Evolutionary conservation across 257 asterid species (phyloP).

Genomic region (Nicotiana noctiflora): DNA sequence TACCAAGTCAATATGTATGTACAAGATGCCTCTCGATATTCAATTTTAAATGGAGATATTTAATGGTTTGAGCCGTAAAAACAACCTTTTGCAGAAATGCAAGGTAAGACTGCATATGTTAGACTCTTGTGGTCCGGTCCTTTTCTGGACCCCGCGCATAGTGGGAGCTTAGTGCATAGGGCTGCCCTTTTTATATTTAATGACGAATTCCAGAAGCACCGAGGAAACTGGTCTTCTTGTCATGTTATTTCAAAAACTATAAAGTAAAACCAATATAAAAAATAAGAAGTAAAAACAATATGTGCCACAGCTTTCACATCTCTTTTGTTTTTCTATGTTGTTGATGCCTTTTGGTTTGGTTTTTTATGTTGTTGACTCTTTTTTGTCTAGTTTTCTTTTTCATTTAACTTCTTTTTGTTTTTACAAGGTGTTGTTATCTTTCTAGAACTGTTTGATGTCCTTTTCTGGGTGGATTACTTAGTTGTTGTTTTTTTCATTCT

Average conservation of each 20-base stretch:
- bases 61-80: not conserved
- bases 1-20: not conserved
- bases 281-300: not conserved
- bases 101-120: too few relatives aligned
- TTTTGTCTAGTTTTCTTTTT: not conserved
- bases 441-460: not conserved
- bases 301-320: not conserved
- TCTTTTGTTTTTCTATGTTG: slow-evolving; percentile 3
- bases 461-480: not conserved
- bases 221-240: not conserved
- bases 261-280: not conserved
- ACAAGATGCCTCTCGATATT: not conserved
- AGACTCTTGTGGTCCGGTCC: too few relatives aligned
- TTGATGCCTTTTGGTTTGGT: not conserved
- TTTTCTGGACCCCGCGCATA: too few relatives aligned
- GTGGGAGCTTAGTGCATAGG: too few relatives aligned
- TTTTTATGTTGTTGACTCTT: not conserved
- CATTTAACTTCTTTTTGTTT: not conserved
- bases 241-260: not conserved
- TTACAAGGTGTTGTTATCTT: not conserved
- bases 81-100: too few relatives aligned
- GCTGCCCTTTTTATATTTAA: not conserved
- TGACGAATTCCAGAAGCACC: not conserved
- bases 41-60: not conserved
- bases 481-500: not conserved